Evolutionary conservation across 2,329 filamentous ascomycete genomes (phyloP).

Genomic region (Sclerotinia nivalis): DNA sequence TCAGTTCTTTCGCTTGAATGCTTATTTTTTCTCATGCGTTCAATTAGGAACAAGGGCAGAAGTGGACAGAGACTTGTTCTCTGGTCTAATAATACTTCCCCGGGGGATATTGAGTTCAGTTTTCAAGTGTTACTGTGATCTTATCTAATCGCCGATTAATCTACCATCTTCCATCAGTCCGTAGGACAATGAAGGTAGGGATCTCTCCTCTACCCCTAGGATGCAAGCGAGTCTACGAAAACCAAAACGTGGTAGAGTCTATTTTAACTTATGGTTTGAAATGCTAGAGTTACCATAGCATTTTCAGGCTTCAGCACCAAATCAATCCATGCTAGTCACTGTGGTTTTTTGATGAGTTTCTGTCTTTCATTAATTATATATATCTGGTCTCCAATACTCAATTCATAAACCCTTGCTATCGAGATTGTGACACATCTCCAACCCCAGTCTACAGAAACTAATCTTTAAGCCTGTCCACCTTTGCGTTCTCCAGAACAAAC

Average conservation of each 20-base stretch:
- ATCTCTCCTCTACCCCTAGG: background rate
- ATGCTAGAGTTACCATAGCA: background rate
- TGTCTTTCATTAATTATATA: too few relatives aligned
- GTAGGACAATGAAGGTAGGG: background rate
- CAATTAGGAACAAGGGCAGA: too few relatives aligned
- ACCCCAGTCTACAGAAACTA: too few relatives aligned
- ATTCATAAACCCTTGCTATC: too few relatives aligned
- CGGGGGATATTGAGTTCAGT: background rate
- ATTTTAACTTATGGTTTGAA: background rate
- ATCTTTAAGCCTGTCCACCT: too few relatives aligned
- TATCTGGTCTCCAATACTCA: too few relatives aligned
- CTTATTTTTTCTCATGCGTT: background rate
- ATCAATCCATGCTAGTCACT: too few relatives aligned
- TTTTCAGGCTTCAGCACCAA: background rate
- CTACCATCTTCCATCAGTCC: background rate
- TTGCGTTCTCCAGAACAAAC: too few relatives aligned
- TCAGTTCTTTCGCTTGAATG: background rate
- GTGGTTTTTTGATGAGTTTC: too few relatives aligned
- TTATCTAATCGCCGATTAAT: slow-evolving; percentile 15
- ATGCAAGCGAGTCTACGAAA: background rate
- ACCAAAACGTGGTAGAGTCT: background rate
- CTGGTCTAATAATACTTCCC: background rate
- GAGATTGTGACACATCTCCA: too few relatives aligned
- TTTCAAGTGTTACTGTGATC: background rate
- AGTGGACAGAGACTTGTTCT: background rate